phyloP scores from a whole-genome alignment of 2,329 filamentous ascomycete genomes.

The Apiospora koreana region DNA sequence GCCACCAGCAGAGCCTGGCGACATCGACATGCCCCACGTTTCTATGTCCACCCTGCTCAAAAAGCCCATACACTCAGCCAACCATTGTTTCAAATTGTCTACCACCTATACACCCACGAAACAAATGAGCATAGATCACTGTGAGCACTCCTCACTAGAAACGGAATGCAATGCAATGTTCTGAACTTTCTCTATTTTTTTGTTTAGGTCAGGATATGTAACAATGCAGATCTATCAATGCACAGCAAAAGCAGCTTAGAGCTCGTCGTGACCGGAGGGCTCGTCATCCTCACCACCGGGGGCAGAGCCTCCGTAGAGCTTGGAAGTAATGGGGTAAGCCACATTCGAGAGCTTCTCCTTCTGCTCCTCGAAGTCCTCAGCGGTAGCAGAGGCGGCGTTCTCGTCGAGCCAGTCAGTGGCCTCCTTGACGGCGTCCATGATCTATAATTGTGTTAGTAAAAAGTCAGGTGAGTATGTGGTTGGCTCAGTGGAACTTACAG shows the following conservation, averaged over 20 bases:
- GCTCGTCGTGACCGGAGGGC: conserved; percentile 71
- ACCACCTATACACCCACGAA: neutral
- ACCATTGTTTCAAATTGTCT: too few species aligned
- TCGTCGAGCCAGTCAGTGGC: conserved; percentile 95
- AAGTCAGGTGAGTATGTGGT: conserved; percentile 5
- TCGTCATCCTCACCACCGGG: conserved; percentile 71
- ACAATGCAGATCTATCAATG: conserved; percentile 30
- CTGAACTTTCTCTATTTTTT: conserved; percentile 33
- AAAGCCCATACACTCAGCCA: too few species aligned
- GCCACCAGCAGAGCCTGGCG: too few species aligned
- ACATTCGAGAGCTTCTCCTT: conserved; percentile 98
- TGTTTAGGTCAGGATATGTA: conserved; percentile 27
- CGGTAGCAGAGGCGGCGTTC: conserved; percentile 80
- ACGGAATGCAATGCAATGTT: neutral
- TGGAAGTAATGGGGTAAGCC: conserved; percentile 98
- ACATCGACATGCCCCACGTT: too few species aligned
- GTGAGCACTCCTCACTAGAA: neutral
- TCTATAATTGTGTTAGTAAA: conserved; percentile 48
- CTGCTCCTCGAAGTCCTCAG: conserved; percentile 99
- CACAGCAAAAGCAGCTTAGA: conserved; percentile 53
- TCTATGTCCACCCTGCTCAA: too few species aligned
- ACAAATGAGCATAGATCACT: neutral
- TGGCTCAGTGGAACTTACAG: conserved; percentile 54
- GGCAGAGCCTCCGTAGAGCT: conserved; percentile 77
- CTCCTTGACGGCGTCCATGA: conserved; percentile 97